Conservation (phyloP, 768 basidiomycete species). For the Daedaleopsis nitida region DNA sequence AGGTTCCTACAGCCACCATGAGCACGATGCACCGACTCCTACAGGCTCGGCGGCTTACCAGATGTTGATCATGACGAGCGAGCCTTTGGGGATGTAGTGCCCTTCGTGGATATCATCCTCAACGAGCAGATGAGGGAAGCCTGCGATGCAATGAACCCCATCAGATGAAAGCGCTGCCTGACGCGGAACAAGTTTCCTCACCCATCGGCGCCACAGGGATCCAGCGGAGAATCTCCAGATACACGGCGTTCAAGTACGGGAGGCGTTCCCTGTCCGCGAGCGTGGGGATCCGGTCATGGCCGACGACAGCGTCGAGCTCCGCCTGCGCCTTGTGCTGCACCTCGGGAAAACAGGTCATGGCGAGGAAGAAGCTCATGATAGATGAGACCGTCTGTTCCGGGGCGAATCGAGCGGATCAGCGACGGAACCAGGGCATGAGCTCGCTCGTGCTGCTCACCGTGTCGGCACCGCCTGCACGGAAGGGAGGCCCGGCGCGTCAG, state of each 20-base stretch:
- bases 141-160: conserved; percentile 5
- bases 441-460: conserved; percentile 13
- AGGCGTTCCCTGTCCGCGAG: conserved; percentile 26
- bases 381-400: conserved; percentile 36
- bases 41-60: conserved; percentile 21
- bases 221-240: conserved; percentile 38
- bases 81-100: conserved; percentile 32
- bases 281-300: conserved; percentile 46
- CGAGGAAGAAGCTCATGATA: conserved; percentile 27
- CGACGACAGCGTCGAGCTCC: conserved; percentile 38
- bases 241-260: conserved; percentile 29
- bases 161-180: neutral
- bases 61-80: conserved; percentile 28
- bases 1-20: conserved; percentile 23
- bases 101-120: conserved; percentile 33
- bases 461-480: conserved; percentile 20
- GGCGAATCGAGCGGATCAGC: neutral
- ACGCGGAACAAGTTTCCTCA: conserved; percentile 15
- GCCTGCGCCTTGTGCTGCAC: conserved; percentile 41
- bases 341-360: conserved; percentile 40
- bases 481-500: neutral
- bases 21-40: neutral
- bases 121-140: conserved; percentile 23
- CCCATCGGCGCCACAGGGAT: conserved; percentile 37
- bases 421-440: neutral